Percentiles rank a stretch among this genome's conserved stretches.
Evolutionary conservation across 768 basidiomycete species (phyloP).

Genomic region (Brasilioporus rufonigricans): DNA sequence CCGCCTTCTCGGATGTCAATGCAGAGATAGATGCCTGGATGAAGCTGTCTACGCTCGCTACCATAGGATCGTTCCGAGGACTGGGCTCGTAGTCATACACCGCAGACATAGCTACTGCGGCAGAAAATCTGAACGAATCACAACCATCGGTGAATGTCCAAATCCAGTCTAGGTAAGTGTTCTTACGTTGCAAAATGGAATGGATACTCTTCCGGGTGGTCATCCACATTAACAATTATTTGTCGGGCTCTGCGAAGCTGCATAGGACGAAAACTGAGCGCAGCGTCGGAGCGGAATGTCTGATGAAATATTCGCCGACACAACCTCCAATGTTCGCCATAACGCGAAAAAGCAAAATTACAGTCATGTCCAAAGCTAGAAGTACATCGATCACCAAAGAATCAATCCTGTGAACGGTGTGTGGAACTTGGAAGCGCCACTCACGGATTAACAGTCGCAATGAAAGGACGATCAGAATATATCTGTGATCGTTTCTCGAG

Average conservation of each 20-base stretch:
- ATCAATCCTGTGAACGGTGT: background rate
- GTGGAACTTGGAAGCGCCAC: background rate
- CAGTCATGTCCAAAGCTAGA: conserved; percentile 6
- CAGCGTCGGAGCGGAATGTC: conserved; percentile 1
- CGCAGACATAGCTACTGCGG: background rate
- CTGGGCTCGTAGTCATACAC: background rate
- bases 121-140: background rate
- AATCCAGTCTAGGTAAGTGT: background rate
- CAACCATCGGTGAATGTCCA: background rate
- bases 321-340: conserved; percentile 2
- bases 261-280: conserved; percentile 1
- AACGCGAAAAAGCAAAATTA: background rate
- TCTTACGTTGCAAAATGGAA: background rate
- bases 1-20: conserved; percentile 1
- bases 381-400: background rate
- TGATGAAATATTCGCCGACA: conserved; percentile 12
- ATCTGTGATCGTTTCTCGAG: background rate
- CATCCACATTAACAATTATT: background rate
- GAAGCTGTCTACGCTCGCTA: background rate
- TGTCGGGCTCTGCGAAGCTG: conserved; percentile 5
- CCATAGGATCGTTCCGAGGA: background rate
- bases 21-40: background rate
- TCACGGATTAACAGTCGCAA: background rate
- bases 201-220: background rate
- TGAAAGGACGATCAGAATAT: background rate